Evolutionary conservation across 306 rosid genomes (phyloP), one percentile per base, ranked within the genome.

Genomic region (Cicer chorassanicum): DNA sequence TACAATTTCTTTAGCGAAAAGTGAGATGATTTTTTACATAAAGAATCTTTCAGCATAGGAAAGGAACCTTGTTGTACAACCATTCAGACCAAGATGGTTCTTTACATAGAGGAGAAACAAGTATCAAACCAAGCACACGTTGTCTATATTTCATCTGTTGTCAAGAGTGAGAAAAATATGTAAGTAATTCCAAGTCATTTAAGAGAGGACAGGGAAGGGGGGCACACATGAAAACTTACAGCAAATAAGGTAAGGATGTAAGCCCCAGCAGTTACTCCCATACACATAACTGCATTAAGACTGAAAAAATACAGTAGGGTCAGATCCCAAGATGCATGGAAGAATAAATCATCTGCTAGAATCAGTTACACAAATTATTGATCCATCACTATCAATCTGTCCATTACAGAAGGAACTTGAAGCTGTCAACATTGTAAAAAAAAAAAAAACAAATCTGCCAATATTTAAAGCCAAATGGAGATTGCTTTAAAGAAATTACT

Each of bases 221-320:
- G 18, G 46, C 54, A 71, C n/a, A 40, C 13, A 44, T 39, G 68
- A 79, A 14, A 70, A 53, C 97, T 87, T 88, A 94, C 99, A 61
- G 99, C 95, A 84, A 94, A 94, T 72, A 90, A 81, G 77, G 93
- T 87, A 67, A 94, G 93, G 74, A 94, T 80, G 82, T 88, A 94
- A 61, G 99, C 99, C 81, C 99, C 99, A 42, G 96, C 99, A 39
- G 96, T 87, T 64, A 90, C 99, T 46, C 99, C 99, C 93, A 92
- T 86, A 68, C 99, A 94, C 97, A 94, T 94, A 60, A 89, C 99
- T 53, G 97, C 87, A 80, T 86, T 71, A 43, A 92, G 96, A 77
- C 99, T 94, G 82, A 57, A 81, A 53, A 4, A 70, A 70, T 42
- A 19, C 29, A 70, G 66, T 51, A 62, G 40, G 67, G 49, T 88